Evolutionary conservation across 768 basidiomycete species (phyloP).

Genomic region (Daedaleopsis nitida): DNA sequence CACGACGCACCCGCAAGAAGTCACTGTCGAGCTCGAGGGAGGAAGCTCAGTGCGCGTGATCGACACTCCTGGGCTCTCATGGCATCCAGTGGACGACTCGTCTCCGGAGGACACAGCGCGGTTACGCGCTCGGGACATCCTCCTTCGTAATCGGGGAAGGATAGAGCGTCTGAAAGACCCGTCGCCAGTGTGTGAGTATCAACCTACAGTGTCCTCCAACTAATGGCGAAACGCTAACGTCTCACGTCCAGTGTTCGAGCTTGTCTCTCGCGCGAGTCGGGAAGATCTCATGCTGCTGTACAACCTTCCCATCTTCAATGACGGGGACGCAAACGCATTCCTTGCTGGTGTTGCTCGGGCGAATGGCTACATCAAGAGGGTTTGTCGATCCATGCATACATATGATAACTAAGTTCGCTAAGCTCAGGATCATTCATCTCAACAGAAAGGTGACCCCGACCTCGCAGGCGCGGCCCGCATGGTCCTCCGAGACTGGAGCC

Average conservation of each 20-base stretch:
- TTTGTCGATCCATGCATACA: constrained; percentile 25
- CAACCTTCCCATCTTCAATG: constrained; percentile 75
- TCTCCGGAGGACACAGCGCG: constrained; percentile 40
- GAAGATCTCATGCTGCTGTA: constrained; percentile 93
- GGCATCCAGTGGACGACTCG: constrained; percentile 43
- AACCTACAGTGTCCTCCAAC: background rate
- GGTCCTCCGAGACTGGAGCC: constrained; percentile 84
- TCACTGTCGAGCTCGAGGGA: constrained; percentile 49
- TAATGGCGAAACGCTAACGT: background rate
- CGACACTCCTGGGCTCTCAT: constrained; percentile 87
- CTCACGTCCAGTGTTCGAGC: constrained; percentile 50
- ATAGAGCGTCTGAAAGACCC: constrained; percentile 88
- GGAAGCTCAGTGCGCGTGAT: constrained; percentile 61
- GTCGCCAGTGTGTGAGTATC: constrained; percentile 60
- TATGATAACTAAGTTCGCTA: background rate
- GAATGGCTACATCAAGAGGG: constrained; percentile 77
- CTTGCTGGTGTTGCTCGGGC: constrained; percentile 76
- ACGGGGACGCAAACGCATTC: constrained; percentile 71
- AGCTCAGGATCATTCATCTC: constrained; percentile 11
- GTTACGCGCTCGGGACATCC: constrained; percentile 63
- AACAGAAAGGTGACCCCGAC: constrained; percentile 72
- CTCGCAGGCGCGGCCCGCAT: constrained; percentile 73
- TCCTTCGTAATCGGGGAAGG: constrained; percentile 78
- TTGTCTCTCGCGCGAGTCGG: constrained; percentile 65
- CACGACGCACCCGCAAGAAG: constrained; percentile 65